Percentiles rank a stretch among this genome's conserved stretches.
Conservation (phyloP, 306 rosid genomes). For the Medicago arabica region DNA sequence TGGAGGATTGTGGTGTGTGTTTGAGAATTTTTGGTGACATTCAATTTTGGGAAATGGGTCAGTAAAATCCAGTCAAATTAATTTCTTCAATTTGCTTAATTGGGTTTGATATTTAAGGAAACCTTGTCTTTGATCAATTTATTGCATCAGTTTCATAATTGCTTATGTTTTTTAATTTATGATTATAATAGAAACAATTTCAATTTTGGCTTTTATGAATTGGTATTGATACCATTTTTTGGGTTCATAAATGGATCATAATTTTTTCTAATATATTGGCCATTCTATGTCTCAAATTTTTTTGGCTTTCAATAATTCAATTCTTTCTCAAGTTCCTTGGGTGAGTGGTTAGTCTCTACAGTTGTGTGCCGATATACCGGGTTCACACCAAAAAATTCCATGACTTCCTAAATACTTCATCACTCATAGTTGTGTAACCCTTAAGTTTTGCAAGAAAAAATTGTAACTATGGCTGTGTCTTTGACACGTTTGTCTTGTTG, state of each 20-base stretch:
- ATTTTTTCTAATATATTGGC: constrained; percentile 56
- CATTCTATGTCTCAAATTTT: constrained; percentile 40
- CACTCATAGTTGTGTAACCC: constrained; percentile 20
- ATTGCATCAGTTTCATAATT: constrained; percentile 29
- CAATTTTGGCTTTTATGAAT: constrained; percentile 11
- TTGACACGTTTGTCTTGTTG: constrained; percentile 74
- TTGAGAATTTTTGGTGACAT: constrained; percentile 38
- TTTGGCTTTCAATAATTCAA: constrained; percentile 45
- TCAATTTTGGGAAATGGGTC: constrained; percentile 39
- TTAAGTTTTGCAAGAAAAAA: constrained; percentile 30
- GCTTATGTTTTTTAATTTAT: constrained; percentile 8
- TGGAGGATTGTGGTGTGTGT: constrained; percentile 34
- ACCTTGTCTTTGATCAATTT: constrained; percentile 37
- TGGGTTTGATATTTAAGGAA: constrained; percentile 47
- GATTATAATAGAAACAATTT: background rate
- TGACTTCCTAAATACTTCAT: constrained; percentile 37
- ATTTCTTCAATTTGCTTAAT: constrained; percentile 36
- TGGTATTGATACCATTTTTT: constrained; percentile 38
- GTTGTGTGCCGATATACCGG: no score
- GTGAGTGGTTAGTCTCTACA: no score
- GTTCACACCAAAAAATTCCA: background rate
- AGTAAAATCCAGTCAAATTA: constrained; percentile 4
- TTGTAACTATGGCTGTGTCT: constrained; percentile 71
- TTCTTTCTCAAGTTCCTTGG: constrained; percentile 40
- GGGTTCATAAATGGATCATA: constrained; percentile 45